A percentile compares a stretch with the other conserved stretches of the same genome.
Evolutionary conservation across 345 rosid species (phyloP).

Genomic region (Cardiospermum halicacabum): DNA sequence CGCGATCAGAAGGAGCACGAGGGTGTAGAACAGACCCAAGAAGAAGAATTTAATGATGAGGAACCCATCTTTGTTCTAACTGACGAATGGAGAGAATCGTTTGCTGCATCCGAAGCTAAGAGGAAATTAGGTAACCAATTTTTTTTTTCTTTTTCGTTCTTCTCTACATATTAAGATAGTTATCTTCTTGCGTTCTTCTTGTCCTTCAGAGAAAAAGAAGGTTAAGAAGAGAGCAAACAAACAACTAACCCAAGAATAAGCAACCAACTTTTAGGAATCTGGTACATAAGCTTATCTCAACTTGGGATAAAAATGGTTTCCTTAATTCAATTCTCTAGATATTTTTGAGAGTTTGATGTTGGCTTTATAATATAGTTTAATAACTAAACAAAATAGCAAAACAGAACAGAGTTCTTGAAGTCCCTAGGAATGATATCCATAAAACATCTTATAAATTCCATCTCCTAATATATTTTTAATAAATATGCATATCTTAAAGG

Average conservation of each 20-base stretch:
- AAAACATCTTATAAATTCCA: too few relatives aligned
- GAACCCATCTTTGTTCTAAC: slow-evolving; percentile 53
- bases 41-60: slow-evolving; percentile 21
- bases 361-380: not conserved
- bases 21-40: slow-evolving; percentile 21
- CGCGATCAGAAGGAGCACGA: slow-evolving; percentile 18
- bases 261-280: not conserved
- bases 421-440: not conserved
- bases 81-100: slow-evolving; percentile 61
- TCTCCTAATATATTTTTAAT: not conserved
- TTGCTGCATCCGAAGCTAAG: slow-evolving; percentile 57
- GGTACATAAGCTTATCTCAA: not conserved
- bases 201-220: slow-evolving; percentile 30
- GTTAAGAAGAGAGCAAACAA: slow-evolving; percentile 25
- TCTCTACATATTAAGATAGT: not conserved
- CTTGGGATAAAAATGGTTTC: too few relatives aligned
- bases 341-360: too few relatives aligned
- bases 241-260: not conserved
- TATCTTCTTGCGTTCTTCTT: not conserved
- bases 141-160: too few relatives aligned
- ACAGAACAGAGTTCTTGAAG: too few relatives aligned
- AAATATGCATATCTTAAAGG: not conserved
- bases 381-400: not conserved
- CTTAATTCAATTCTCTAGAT: too few relatives aligned
- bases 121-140: slow-evolving; percentile 38